Evolutionary conservation across 257 asterid species (phyloP), one percentile per base, ranked within the genome.

Genomic region (Solanum corneliomulleri): DNA sequence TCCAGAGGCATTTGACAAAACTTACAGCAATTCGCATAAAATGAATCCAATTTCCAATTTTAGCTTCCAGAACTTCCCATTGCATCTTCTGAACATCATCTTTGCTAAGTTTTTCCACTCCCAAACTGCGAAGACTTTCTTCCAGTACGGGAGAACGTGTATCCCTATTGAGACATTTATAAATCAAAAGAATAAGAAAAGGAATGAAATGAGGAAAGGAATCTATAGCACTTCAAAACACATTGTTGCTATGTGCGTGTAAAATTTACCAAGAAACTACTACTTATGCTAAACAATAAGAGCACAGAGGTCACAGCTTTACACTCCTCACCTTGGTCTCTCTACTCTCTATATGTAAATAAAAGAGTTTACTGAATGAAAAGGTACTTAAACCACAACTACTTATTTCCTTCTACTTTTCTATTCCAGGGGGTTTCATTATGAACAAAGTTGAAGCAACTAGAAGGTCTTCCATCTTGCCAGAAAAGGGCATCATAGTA

Each of bases 11-110:
- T 74, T 86, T 35, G 76, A 58, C 84, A 90, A 88, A 86, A 90
- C 93, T 82, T 93, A 97, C 99, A 87, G 99, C 99, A 90, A 97
- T 97, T 52, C 99, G 94, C 99, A 97, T 97, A 89, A 96, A 96
- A 92, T 97, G 99, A 92, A 97, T 97, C 99, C 99, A 97, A 86
- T 95, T 97, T 89, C 99, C 99, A 88, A 97, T 97, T 91, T 97
- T 97, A 86, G 98, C 98, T 94, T 97, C 99, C 91, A 97, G 91
- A 88, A 96, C 96, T 90, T 96, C 99, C 99, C 99, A 97, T 82
- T 95, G 98, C 99, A 97, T 96, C 98, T 93, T 97, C 85, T 97
- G 99, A 84, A 97, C 99, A 87, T 97, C 99, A 14, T 96, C 99
- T 93, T 96, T 97, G 94, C 98, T 95, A 89, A 97, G 99, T 90